A percentile compares a stretch with the other conserved stretches of the same genome.
phyloP scores from a whole-genome alignment of 2,329 filamentous ascomycete species.

The Metarhizium album region DNA sequence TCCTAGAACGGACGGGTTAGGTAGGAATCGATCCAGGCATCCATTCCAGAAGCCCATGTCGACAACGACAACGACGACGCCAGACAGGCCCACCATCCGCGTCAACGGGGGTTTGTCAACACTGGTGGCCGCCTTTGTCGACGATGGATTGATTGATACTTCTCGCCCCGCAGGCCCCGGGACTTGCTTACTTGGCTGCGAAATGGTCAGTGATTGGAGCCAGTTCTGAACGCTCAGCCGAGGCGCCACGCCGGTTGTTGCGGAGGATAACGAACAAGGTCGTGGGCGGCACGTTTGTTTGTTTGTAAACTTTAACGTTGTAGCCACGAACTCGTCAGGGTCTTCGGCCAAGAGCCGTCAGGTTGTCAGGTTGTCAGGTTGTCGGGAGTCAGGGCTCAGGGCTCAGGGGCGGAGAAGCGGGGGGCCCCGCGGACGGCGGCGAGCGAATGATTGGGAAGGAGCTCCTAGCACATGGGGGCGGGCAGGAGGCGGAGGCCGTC shows the following conservation, averaged over 20 bases:
- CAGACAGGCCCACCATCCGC: not conserved
- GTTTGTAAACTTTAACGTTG: no score
- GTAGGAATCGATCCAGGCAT: not conserved
- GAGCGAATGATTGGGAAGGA: not conserved
- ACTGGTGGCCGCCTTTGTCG: not conserved
- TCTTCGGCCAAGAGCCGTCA: not conserved
- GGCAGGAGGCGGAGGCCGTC: no score
- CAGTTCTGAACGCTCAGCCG: not conserved
- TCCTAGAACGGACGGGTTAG: not conserved
- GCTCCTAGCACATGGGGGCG: not conserved
- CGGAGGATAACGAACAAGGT: not conserved
- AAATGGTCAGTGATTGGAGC: not conserved
- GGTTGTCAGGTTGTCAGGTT: not conserved
- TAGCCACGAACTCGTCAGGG: not conserved
- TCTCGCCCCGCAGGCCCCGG: not conserved
- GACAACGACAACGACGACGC: no score
- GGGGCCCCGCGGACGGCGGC: not conserved
- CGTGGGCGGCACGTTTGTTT: not conserved
- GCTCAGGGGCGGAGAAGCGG: not conserved
- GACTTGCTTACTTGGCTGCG: no score
- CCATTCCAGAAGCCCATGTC: not conserved
- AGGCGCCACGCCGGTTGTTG: not conserved
- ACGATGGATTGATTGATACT: no score
- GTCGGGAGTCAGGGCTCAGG: no score
- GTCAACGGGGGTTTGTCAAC: not conserved